Evolutionary conservation across 441 rosid species (phyloP).

Genomic region (Erodium trifolium): DNA sequence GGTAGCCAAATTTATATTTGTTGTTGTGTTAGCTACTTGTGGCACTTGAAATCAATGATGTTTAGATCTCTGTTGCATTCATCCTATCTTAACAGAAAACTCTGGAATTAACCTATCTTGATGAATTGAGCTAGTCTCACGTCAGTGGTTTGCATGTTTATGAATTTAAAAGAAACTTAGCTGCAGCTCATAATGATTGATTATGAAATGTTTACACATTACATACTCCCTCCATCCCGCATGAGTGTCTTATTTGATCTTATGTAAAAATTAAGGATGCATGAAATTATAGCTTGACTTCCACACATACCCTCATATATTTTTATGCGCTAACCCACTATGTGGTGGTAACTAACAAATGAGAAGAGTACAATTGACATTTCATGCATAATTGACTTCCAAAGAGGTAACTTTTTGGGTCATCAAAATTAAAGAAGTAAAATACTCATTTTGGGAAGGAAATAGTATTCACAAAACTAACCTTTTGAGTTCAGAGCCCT

Average conservation of each 20-base stretch:
- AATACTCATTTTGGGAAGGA: not conserved
- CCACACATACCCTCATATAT: not conserved
- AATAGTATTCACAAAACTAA: not conserved
- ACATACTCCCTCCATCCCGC: not conserved
- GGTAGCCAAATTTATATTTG: not conserved
- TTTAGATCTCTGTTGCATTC: not conserved
- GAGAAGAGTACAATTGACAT: not conserved
- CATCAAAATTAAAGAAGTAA: conserved; percentile 1
- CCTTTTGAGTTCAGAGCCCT: not conserved
- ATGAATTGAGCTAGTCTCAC: not conserved
- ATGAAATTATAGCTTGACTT: not conserved
- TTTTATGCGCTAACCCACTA: not conserved
- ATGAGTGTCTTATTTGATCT: not conserved
- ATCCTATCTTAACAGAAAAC: not conserved
- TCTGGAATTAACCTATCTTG: not conserved
- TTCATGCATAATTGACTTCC: not conserved
- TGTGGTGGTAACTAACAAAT: not conserved
- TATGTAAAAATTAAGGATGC: not conserved
- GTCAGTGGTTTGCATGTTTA: not conserved
- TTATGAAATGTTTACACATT: not conserved
- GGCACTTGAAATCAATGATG: not conserved
- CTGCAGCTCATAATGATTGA: not conserved
- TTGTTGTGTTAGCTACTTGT: not conserved
- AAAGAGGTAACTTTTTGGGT: not conserved
- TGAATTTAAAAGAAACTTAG: not conserved